Evolutionary conservation across 768 basidiomycete species (phyloP), one percentile per base, ranked within the genome.

Genomic region (Mycena belliarum): DNA sequence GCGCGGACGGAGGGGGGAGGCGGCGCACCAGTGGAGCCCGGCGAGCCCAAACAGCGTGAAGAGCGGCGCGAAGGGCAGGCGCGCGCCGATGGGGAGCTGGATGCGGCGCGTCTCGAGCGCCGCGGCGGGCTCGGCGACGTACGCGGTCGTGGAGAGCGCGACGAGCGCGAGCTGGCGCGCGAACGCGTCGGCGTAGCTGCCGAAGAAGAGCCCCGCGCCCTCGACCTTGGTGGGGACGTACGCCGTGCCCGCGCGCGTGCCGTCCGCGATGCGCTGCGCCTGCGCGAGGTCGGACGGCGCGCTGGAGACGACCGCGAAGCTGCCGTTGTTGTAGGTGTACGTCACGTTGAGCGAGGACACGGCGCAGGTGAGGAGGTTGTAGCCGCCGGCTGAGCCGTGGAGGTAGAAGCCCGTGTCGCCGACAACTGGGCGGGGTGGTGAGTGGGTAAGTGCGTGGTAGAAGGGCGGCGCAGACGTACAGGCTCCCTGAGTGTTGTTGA

Each of bases 251-350:
- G 29, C 45, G 20, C 16, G 15, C 1, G 38, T 48, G 2, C 57
- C 57, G 14, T 52, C 57, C 8, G 41, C 43, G 6, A 59, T 3
- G 15, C 51, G 51, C 51, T 49, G 57, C 2, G 16, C 57, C 28
- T 59, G 57, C 1, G 21, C 45, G 1, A 59, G 18, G 10, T 47
- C 45, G 1, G 57, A 48, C 5, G 57, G 29, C 0, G 35, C 2
- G 5, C 18, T 26, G 14, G 45, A 6, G 4, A 47, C 8, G 5
- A 26, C 4, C 4, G 35, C 50, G 20, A 52, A 58, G 29, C 32
- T 59, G 16, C 50, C 50, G 46, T 59, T 59, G 46, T 40, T 48
- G 20, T 59, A 59, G 14, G 10, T 50, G 46, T 59, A 59, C 2
- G 51, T 59, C 9, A 53, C 51, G 12, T 15, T 10, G 40, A 59